These are phyloP conservation scores for Candida bentonensis DNA, from an alignment of 805 yeast genomes.

Conservation along the genomic window DNA sequence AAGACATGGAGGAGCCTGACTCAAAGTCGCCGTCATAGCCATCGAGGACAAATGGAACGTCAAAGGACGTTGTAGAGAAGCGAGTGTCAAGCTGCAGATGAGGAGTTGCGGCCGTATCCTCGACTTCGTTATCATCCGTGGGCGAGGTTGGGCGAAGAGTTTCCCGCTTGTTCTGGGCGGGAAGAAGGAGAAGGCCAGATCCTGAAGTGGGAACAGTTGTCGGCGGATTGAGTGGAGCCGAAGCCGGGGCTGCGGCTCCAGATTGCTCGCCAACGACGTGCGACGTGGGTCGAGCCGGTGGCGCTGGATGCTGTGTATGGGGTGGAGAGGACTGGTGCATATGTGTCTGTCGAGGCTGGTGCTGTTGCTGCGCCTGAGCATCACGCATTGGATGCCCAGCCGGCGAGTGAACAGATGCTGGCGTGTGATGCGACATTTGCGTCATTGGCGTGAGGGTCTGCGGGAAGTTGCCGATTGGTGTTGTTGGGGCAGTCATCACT, in stretches of 20 bases:
- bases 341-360: background rate
- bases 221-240: background rate
- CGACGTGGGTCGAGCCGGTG: background rate
- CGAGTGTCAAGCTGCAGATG: background rate
- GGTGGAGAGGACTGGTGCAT: background rate
- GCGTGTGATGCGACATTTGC: too few species aligned
- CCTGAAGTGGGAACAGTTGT: background rate
- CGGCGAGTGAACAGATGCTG: background rate
- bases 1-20: background rate
- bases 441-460: background rate
- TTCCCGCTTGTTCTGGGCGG: too few species aligned
- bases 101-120: background rate
- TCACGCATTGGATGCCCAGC: background rate
- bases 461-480: background rate
- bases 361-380: background rate
- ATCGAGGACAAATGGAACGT: background rate
- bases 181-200: background rate
- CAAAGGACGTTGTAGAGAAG: background rate
- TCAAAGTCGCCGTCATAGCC: conserved; percentile 1
- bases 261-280: background rate
- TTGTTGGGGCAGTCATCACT: background rate
- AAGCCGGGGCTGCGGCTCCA: background rate
- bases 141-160: background rate
- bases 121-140: background rate
- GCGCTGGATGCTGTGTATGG: background rate